Conservation (phyloP, 371 early-diverging fungal genomes). For the Mortierella sp. region DNA sequence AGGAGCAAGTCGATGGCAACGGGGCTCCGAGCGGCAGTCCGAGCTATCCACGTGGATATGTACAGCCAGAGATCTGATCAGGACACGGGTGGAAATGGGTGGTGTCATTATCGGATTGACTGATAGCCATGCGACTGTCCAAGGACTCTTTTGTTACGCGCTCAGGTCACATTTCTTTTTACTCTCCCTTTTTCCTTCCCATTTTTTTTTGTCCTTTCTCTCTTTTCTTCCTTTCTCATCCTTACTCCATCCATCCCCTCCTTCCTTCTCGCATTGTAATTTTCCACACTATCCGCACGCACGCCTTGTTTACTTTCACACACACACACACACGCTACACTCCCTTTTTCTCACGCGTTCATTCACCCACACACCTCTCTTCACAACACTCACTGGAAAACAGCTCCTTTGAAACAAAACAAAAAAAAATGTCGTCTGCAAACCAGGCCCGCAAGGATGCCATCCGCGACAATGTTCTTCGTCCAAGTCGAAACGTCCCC, state of each 20-base stretch:
- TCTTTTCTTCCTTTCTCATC: neutral
- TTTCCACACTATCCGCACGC: neutral
- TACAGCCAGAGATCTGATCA: neutral
- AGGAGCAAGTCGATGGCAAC: neutral
- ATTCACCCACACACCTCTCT: neutral
- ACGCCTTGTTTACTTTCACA: neutral
- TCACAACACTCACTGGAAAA: no score
- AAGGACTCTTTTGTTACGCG: neutral
- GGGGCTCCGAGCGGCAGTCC: slow-evolving; percentile 6
- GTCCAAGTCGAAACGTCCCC: slow-evolving; percentile 69
- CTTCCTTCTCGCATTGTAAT: neutral
- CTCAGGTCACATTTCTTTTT: neutral
- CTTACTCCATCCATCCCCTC: neutral
- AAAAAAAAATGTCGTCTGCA: slow-evolving; percentile 28
- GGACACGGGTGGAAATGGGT: neutral
- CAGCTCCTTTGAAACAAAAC: neutral
- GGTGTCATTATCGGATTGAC: neutral
- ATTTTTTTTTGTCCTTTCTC: neutral
- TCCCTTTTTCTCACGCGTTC: neutral
- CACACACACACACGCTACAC: neutral
- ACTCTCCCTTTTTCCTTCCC: neutral
- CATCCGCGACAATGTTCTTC: slow-evolving; percentile 63
- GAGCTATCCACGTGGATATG: slow-evolving; percentile 5
- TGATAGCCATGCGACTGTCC: neutral
- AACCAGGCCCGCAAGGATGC: slow-evolving; percentile 63